Conservation (phyloP, 2,329 filamentous ascomycete genomes). For the Botrytis squamosa region DNA sequence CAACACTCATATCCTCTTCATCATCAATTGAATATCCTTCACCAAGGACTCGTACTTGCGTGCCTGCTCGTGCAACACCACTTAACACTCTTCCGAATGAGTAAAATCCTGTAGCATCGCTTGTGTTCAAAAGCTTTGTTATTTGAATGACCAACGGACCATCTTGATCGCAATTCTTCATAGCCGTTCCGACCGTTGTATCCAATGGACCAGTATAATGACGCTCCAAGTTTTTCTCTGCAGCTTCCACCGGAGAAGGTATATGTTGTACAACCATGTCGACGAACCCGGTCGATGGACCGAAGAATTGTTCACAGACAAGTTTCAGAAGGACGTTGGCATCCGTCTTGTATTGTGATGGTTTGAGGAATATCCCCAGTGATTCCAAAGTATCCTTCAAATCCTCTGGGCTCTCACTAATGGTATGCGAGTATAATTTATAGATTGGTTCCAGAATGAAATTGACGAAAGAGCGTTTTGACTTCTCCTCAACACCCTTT, state of each 20-base stretch:
- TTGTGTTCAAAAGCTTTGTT: slow-evolving; percentile 88
- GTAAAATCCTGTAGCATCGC: slow-evolving; percentile 87
- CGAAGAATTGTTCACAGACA: slow-evolving; percentile 95
- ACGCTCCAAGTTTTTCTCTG: slow-evolving; percentile 71
- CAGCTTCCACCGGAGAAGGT: slow-evolving; percentile 79
- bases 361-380: slow-evolving; percentile 83
- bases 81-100: slow-evolving; percentile 91
- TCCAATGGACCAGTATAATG: slow-evolving; percentile 93
- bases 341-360: slow-evolving; percentile 86
- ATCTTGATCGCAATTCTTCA: slow-evolving; percentile 81
- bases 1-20: slow-evolving; percentile 92
- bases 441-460: slow-evolving; percentile 97
- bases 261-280: slow-evolving; percentile 93
- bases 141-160: slow-evolving; percentile 89
- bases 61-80: slow-evolving; percentile 78
- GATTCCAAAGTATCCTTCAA: slow-evolving; percentile 74
- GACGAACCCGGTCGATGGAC: slow-evolving; percentile 82
- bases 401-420: slow-evolving; percentile 85
- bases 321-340: slow-evolving; percentile 84
- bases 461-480: slow-evolving; percentile 86
- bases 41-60: slow-evolving; percentile 85
- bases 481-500: slow-evolving; percentile 76
- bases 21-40: slow-evolving; percentile 96
- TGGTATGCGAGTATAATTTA: slow-evolving; percentile 93
- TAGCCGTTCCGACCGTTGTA: slow-evolving; percentile 74